These are phyloP conservation scores for Kernera saxatilis DNA, from an alignment of 345 rosid genomes.

Conservation along the genomic window DNA sequence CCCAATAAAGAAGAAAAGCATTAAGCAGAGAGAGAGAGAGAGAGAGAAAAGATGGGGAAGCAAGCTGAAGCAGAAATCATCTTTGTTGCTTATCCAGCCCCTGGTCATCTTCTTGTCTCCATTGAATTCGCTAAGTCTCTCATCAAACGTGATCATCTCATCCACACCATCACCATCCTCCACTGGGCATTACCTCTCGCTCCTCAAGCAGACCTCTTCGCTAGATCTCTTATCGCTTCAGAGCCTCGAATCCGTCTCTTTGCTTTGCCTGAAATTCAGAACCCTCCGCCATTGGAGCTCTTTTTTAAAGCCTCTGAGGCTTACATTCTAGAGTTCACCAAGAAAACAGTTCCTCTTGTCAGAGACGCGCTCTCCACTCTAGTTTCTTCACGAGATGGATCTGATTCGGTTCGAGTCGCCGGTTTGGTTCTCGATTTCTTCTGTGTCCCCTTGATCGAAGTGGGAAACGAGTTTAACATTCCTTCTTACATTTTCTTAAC, in stretches of 20 bases:
- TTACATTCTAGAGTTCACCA: constrained; percentile 19
- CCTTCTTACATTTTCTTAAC: constrained; percentile 48
- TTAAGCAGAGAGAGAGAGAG: background rate
- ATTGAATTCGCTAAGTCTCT: constrained; percentile 45
- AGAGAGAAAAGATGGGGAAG: background rate
- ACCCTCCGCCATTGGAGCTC: constrained; percentile 26
- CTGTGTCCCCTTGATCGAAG: constrained; percentile 38
- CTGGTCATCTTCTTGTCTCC: constrained; percentile 46
- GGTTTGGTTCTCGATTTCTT: constrained; percentile 49
- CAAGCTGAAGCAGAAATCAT: constrained; percentile 17
- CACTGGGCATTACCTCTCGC: constrained; percentile 18
- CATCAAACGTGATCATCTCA: constrained; percentile 27
- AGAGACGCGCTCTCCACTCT: constrained; percentile 18
- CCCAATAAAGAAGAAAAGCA: background rate
- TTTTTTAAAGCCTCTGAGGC: constrained; percentile 21
- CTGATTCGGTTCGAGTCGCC: constrained; percentile 23
- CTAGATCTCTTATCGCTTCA: constrained; percentile 19
- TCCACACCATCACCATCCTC: constrained; percentile 31
- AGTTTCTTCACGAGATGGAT: background rate
- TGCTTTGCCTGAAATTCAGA: constrained; percentile 14
- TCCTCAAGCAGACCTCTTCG: constrained; percentile 17
- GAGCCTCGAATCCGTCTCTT: constrained; percentile 19
- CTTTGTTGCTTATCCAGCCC: constrained; percentile 18
- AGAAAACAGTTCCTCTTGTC: constrained; percentile 25
- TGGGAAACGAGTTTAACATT: constrained; percentile 35